Evolutionary conservation across 441 rosid genomes (phyloP).

Genomic region (California macrophylla): DNA sequence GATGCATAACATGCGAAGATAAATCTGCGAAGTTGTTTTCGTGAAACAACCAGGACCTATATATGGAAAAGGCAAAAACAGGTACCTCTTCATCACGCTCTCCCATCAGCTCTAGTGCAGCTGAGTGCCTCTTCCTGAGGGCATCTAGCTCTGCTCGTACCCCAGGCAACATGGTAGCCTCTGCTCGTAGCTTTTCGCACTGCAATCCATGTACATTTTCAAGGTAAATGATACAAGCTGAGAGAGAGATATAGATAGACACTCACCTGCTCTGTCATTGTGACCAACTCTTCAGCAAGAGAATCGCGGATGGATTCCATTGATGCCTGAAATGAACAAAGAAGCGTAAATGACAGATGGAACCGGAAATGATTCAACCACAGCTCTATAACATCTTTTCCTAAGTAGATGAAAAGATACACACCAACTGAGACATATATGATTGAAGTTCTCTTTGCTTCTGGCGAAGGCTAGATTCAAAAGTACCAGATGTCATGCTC

Average conservation of each 20-base stretch:
- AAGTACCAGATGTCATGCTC: slow-evolving; percentile 84
- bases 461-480: slow-evolving; percentile 86
- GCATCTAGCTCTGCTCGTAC: slow-evolving; percentile 86
- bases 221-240: neutral
- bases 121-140: slow-evolving; percentile 78
- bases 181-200: slow-evolving; percentile 79
- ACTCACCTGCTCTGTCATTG: slow-evolving; percentile 74
- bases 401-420: slow-evolving; percentile 7
- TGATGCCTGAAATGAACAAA: slow-evolving; percentile 48
- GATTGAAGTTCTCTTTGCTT: slow-evolving; percentile 98
- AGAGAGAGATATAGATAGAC: neutral
- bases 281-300: slow-evolving; percentile 90
- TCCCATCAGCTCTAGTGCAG: slow-evolving; percentile 97
- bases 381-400: neutral
- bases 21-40: neutral
- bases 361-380: neutral
- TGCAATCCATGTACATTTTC: slow-evolving; percentile 23
- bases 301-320: slow-evolving; percentile 95
- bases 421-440: slow-evolving; percentile 93
- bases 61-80: neutral
- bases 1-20: neutral
- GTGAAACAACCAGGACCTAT: neutral
- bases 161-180: slow-evolving; percentile 64
- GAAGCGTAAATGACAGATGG: slow-evolving; percentile 13
- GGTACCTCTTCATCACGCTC: slow-evolving; percentile 97